phyloP scores from a whole-genome alignment of 208 protist genomes.

The Trypanosoma caninum region DNA sequence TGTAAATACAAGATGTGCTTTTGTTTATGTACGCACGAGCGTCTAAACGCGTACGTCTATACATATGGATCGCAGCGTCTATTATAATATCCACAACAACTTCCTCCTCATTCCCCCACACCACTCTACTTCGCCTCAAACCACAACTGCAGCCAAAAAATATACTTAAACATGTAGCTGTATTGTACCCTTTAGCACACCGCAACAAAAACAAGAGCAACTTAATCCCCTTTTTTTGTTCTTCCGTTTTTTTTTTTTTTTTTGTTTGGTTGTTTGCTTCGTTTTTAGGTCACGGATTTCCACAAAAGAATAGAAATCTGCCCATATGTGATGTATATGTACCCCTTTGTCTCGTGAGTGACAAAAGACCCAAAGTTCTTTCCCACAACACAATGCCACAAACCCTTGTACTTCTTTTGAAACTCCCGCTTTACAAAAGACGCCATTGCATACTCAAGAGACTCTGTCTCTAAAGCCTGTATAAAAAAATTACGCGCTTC shows the following conservation, averaged over 20 bases:
- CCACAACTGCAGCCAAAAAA: no score
- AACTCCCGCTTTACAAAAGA: constrained; percentile 87
- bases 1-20: no score
- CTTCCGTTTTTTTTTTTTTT: not conserved
- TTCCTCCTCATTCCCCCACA: no score
- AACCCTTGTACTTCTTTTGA: constrained; percentile 83
- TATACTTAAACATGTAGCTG: no score
- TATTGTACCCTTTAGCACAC: no score
- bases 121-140: no score
- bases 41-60: no score
- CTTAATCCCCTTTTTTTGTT: not conserved
- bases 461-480: constrained; percentile 77
- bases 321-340: constrained; percentile 99
- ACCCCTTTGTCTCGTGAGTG: constrained; percentile 99
- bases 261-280: not conserved
- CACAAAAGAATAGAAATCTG: constrained; percentile 98
- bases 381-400: constrained; percentile 99
- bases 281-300: constrained; percentile 75
- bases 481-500: constrained; percentile 70
- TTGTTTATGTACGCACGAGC: no score
- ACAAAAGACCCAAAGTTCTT: constrained; percentile 99
- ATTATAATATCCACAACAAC: no score
- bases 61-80: no score
- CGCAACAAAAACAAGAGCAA: not conserved
- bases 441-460: constrained; percentile 72